phyloP scores from a whole-genome alignment of 2,329 filamentous ascomycete species.

The Phoma sp. region DNA sequence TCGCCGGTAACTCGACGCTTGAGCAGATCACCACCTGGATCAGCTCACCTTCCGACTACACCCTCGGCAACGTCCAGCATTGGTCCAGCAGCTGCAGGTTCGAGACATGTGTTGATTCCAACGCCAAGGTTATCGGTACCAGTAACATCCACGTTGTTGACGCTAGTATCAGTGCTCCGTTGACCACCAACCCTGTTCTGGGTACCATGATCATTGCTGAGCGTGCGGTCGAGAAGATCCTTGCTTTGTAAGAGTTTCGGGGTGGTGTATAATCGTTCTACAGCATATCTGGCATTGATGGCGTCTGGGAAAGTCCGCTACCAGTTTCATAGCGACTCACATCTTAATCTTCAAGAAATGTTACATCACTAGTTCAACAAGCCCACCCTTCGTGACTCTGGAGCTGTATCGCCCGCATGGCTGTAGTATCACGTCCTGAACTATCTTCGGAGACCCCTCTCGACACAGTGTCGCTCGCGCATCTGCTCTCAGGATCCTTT shows the following conservation, averaged over 20 bases:
- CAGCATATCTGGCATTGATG: neutral
- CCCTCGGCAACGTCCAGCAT: conserved; percentile 59
- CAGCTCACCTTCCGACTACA: conserved; percentile 57
- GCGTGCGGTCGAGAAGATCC: conserved; percentile 58
- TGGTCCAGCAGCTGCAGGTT: conserved; percentile 62
- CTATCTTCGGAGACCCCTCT: too few relatives aligned
- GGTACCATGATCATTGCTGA: conserved; percentile 63
- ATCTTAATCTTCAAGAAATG: neutral
- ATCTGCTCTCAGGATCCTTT: too few relatives aligned
- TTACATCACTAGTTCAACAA: neutral
- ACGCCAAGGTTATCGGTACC: conserved; percentile 57
- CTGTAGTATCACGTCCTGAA: too few relatives aligned
- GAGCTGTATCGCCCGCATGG: neutral
- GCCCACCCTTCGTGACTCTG: neutral
- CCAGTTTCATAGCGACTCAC: neutral
- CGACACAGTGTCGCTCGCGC: too few relatives aligned
- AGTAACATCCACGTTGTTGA: conserved; percentile 61
- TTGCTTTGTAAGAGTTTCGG: conserved; percentile 27
- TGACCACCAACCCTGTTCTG: conserved; percentile 63
- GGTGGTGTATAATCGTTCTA: neutral
- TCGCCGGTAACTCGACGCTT: conserved; percentile 54
- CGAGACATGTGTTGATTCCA: conserved; percentile 57
- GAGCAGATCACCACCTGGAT: conserved; percentile 59
- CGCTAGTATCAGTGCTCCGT: conserved; percentile 56
- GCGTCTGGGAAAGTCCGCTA: neutral